Conservation (phyloP, 2,329 filamentous ascomycete genomes). For the Canariomyces notabilis region DNA sequence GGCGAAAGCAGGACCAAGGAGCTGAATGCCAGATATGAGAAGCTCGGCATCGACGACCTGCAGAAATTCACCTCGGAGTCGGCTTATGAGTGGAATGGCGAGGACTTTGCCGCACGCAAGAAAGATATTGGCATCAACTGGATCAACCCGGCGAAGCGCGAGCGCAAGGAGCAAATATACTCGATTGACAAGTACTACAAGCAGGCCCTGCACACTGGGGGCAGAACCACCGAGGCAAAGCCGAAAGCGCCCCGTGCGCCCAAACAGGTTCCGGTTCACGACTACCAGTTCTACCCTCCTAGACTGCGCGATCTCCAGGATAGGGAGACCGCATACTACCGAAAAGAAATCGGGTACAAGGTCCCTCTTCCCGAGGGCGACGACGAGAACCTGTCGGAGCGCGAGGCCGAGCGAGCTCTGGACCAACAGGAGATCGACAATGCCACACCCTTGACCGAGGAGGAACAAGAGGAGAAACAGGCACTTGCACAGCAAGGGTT, state of each 20-base stretch:
- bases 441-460: slow-evolving; percentile 79
- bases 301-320: slow-evolving; percentile 85
- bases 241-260: slow-evolving; percentile 94
- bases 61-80: slow-evolving; percentile 98
- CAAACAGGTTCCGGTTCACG: slow-evolving; percentile 85
- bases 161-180: slow-evolving; percentile 96
- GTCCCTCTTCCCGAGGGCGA: slow-evolving; percentile 83
- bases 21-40: slow-evolving; percentile 91
- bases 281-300: slow-evolving; percentile 94
- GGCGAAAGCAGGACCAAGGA: slow-evolving; percentile 86
- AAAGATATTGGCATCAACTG: slow-evolving; percentile 90
- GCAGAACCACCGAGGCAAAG: slow-evolving; percentile 75
- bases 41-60: slow-evolving; percentile 90
- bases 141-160: slow-evolving; percentile 98
- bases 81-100: slow-evolving; percentile 97
- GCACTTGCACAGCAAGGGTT: slow-evolving; percentile 80
- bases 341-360: slow-evolving; percentile 95
- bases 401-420: slow-evolving; percentile 78
- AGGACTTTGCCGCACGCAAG: slow-evolving; percentile 88
- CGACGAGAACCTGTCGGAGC: slow-evolving; percentile 75
- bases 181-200: slow-evolving; percentile 99
- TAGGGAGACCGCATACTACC: slow-evolving; percentile 90
- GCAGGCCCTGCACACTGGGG: slow-evolving; percentile 74
- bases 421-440: slow-evolving; percentile 93
- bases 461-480: slow-evolving; percentile 83